phyloP scores from a whole-genome alignment of 2,329 filamentous ascomycete species.

The Beauveria caledonica region DNA sequence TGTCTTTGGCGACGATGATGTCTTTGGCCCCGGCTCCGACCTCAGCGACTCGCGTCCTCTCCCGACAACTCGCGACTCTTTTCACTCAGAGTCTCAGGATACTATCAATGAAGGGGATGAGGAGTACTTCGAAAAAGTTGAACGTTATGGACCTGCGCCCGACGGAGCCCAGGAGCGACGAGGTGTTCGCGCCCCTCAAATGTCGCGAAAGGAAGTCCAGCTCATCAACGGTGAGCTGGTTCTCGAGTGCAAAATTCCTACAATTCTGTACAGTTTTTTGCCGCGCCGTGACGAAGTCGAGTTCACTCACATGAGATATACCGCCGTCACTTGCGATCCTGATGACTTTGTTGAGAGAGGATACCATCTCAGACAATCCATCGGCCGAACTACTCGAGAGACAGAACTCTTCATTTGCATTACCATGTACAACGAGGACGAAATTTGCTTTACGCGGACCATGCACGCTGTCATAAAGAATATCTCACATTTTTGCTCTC shows the following conservation, averaged over 20 bases:
- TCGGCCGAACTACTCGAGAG: slow-evolving; percentile 74
- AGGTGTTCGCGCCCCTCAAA: slow-evolving; percentile 78
- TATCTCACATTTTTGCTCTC: slow-evolving; percentile 90
- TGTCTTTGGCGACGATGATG: slow-evolving; percentile 69
- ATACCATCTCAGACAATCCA: slow-evolving; percentile 88
- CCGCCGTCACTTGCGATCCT: slow-evolving; percentile 94
- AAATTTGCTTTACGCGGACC: slow-evolving; percentile 90
- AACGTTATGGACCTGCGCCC: slow-evolving; percentile 83
- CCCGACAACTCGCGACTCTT: slow-evolving; percentile 46
- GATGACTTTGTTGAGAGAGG: slow-evolving; percentile 85
- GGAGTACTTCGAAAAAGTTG: slow-evolving; percentile 48
- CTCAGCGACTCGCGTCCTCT: slow-evolving; percentile 44
- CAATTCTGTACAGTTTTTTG: slow-evolving; percentile 93
- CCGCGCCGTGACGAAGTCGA: slow-evolving; percentile 88
- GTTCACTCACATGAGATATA: slow-evolving; percentile 98
- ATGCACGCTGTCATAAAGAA: slow-evolving; percentile 99
- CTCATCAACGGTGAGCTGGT: slow-evolving; percentile 97
- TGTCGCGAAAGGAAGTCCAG: slow-evolving; percentile 87
- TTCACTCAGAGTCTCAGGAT: slow-evolving; percentile 43
- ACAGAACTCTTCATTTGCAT: slow-evolving; percentile 95
- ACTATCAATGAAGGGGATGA: slow-evolving; percentile 42
- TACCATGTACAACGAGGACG: slow-evolving; percentile 99
- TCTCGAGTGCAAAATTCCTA: slow-evolving; percentile 97
- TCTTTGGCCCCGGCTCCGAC: slow-evolving; percentile 59
- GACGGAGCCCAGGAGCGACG: slow-evolving; percentile 78